Conservation (phyloP, 768 basidiomycete species). For the Suillus ampliporus region DNA sequence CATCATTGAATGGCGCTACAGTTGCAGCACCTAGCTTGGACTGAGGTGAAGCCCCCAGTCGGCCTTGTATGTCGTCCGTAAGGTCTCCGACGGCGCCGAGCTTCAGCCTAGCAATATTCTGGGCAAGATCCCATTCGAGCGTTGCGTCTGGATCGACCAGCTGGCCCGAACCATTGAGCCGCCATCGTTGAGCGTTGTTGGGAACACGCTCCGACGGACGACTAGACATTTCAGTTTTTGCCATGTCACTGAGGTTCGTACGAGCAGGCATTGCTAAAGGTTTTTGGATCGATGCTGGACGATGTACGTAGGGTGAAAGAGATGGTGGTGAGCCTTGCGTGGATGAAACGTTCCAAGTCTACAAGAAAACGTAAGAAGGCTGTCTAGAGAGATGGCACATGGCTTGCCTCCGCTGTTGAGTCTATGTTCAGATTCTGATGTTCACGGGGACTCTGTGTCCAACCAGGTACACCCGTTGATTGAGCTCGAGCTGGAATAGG, state of each 20-base stretch:
- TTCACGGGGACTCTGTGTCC: conserved; percentile 54
- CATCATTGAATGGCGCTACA: conserved; percentile 63
- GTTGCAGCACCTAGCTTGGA: conserved; percentile 58
- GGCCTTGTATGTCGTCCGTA: conserved; percentile 53
- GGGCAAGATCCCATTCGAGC: conserved; percentile 72
- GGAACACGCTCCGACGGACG: conserved; percentile 45
- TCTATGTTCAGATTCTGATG: conserved; percentile 29
- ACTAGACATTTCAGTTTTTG: conserved; percentile 23
- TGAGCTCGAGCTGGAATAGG: conserved; percentile 35
- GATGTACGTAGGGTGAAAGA: conserved; percentile 38
- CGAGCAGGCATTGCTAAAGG: conserved; percentile 53
- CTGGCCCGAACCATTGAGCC: conserved; percentile 66
- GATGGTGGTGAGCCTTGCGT: conserved; percentile 45
- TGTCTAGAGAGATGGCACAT: conserved; percentile 26
- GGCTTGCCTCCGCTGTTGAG: conserved; percentile 49
- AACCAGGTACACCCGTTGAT: conserved; percentile 45
- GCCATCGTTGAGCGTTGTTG: conserved; percentile 59
- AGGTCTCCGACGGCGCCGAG: conserved; percentile 61
- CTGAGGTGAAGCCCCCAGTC: conserved; percentile 72
- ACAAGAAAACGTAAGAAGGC: conserved; percentile 26
- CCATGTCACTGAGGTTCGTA: conserved; percentile 36
- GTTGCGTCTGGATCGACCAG: conserved; percentile 59
- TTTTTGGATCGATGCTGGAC: conserved; percentile 45
- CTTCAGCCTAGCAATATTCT: conserved; percentile 75
- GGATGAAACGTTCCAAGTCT: conserved; percentile 56